These are phyloP conservation scores for Cyclocybe aegerita DNA, from an alignment of 768 basidiomycete species.

Conservation along the genomic window DNA sequence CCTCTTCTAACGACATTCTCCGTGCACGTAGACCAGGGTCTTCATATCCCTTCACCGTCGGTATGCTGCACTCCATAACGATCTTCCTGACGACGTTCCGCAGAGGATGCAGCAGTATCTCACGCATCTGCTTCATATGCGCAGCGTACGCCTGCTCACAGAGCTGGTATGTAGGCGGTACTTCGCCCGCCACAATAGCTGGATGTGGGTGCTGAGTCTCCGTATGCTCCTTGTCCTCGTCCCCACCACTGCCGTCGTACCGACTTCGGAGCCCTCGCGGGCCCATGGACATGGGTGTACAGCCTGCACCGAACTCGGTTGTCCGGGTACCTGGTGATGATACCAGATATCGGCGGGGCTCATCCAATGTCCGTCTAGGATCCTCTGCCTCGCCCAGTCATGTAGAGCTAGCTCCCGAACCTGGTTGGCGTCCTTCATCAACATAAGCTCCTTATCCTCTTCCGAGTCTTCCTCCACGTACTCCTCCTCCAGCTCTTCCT, in stretches of 20 bases:
- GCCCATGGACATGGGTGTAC: constrained; percentile 69
- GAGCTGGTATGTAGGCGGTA: constrained; percentile 62
- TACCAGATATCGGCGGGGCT: constrained; percentile 75
- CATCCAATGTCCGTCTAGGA: constrained; percentile 76
- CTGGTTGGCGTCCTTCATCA: constrained; percentile 39
- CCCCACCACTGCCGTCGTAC: constrained; percentile 23
- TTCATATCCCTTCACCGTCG: constrained; percentile 27
- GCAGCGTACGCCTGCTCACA: constrained; percentile 63
- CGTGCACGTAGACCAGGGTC: constrained; percentile 59
- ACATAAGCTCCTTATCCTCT: constrained; percentile 41
- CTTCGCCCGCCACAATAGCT: constrained; percentile 45
- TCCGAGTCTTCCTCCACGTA: constrained; percentile 42
- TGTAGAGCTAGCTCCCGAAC: constrained; percentile 58
- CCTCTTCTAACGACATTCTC: constrained; percentile 61
- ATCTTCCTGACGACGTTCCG: constrained; percentile 65
- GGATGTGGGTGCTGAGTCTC: constrained; percentile 42
- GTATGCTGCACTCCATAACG: constrained; percentile 58
- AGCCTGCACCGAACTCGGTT: constrained; percentile 34
- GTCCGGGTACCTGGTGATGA: constrained; percentile 36
- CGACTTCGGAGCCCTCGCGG: constrained; percentile 27
- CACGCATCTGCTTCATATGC: constrained; percentile 57
- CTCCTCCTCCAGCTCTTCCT: constrained; percentile 22
- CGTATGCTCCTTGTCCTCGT: constrained; percentile 24
- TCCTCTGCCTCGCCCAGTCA: constrained; percentile 71
- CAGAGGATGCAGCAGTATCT: constrained; percentile 65